A percentile compares a stretch with the other conserved stretches of the same genome.
Evolutionary conservation across 345 rosid species (phyloP).

Genomic region (Hypericum perforatum): DNA sequence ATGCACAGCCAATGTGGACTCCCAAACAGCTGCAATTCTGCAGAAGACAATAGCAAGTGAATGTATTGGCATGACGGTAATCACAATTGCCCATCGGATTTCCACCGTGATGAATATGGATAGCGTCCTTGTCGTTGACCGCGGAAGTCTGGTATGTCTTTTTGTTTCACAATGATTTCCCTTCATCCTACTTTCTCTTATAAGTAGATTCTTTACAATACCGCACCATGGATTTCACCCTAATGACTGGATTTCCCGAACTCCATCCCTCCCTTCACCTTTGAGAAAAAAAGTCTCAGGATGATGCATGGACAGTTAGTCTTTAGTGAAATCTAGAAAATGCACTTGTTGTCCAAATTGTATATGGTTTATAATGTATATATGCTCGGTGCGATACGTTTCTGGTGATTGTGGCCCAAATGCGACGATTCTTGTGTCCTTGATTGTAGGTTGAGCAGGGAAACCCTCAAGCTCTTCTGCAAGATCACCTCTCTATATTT

Average conservation of each 20-base stretch:
- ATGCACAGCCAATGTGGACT: slow-evolving; percentile 80
- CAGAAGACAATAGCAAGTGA: slow-evolving; percentile 58
- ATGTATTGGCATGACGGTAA: slow-evolving; percentile 66
- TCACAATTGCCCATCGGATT: slow-evolving; percentile 91
- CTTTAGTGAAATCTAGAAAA: too few species aligned
- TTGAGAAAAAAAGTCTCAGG: too few species aligned
- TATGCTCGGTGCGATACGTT: background rate
- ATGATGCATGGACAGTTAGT: too few species aligned
- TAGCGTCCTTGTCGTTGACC: slow-evolving; percentile 56
- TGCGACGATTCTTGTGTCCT: background rate
- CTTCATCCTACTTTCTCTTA: background rate
- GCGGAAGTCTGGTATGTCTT: slow-evolving; percentile 43
- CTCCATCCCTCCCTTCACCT: too few species aligned
- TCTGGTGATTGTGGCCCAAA: background rate
- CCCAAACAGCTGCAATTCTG: slow-evolving; percentile 57
- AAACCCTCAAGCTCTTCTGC: slow-evolving; percentile 51
- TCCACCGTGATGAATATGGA: slow-evolving; percentile 73
- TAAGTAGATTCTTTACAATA: too few species aligned
- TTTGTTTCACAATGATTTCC: background rate
- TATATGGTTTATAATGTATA: too few species aligned
- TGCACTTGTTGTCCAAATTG: too few species aligned
- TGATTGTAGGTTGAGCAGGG: slow-evolving; percentile 61
- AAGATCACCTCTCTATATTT: slow-evolving; percentile 45
- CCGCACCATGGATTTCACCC: too few species aligned
- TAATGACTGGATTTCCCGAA: too few species aligned